Evolutionary conservation across 179 eudicot species (phyloP).

Genomic region (Vitellaria paradoxa): DNA sequence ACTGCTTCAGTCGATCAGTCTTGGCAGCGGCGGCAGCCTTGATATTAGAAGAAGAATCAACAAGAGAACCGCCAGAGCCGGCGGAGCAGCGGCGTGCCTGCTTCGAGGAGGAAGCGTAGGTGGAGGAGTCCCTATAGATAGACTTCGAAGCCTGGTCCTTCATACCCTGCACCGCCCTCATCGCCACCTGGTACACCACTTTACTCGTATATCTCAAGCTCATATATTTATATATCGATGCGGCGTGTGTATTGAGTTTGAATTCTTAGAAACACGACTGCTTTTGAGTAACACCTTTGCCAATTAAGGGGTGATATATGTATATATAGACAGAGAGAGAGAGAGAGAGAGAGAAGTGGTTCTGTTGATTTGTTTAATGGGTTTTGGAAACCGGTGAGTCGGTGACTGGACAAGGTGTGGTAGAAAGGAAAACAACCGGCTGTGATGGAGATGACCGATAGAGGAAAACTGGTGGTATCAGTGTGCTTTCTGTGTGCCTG

Average conservation of each 20-base stretch:
- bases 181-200: slow-evolving; percentile 12
- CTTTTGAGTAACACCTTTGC: too few relatives aligned
- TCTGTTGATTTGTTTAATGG: not conserved
- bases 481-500: not conserved
- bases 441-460: slow-evolving; percentile 4
- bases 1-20: slow-evolving; percentile 13
- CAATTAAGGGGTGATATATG: not conserved
- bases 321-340: not conserved
- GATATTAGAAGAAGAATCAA: not conserved
- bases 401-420: not conserved
- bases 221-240: not conserved
- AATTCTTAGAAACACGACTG: too few relatives aligned
- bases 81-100: slow-evolving; percentile 17
- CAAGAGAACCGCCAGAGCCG: not conserved
- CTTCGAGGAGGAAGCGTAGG: slow-evolving; percentile 13
- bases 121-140: not conserved
- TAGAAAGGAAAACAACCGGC: slow-evolving; percentile 20
- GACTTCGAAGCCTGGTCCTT: slow-evolving; percentile 25
- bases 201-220: slow-evolving; percentile 27
- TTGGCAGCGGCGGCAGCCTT: not conserved
- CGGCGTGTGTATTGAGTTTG: too few relatives aligned
- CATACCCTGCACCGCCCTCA: slow-evolving; percentile 25
- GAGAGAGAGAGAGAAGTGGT: not conserved
- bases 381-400: not conserved
- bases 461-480: slow-evolving; percentile 4